These are phyloP conservation scores for Paspalum vaginatum DNA, from an alignment of 176 grass and related monocot species.

Conservation along the genomic window DNA sequence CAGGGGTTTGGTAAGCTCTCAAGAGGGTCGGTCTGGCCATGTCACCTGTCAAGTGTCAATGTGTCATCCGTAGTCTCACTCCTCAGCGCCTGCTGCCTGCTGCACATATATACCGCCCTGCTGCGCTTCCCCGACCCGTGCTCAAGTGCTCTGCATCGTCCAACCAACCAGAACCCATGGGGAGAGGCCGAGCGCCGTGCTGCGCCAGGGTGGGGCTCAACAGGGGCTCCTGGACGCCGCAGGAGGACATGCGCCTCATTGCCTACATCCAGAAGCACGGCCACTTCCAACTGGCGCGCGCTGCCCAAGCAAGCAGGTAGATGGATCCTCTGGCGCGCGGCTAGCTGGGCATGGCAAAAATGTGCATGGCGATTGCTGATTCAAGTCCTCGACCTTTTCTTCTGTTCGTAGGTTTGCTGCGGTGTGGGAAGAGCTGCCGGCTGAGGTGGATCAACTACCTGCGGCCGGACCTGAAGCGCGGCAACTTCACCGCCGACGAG, in stretches of 20 bases:
- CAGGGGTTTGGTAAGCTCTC: constrained; percentile 64
- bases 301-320: constrained; percentile 83
- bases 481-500: constrained; percentile 77
- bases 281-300: constrained; percentile 82
- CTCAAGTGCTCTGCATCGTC: constrained; percentile 26
- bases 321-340: neutral
- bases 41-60: too few species aligned
- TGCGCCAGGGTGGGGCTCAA: constrained; percentile 89
- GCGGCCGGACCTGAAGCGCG: constrained; percentile 87
- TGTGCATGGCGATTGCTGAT: constrained; percentile 1
- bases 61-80: too few species aligned
- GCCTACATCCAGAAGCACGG: constrained; percentile 81
- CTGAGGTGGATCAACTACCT: constrained; percentile 98
- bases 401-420: constrained; percentile 54
- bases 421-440: constrained; percentile 94
- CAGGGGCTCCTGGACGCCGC: constrained; percentile 84
- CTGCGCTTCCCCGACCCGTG: neutral
- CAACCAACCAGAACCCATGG: constrained; percentile 46
- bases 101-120: constrained; percentile 49
- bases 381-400: neutral
- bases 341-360: neutral
- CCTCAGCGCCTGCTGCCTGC: neutral
- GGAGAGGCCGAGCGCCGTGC: constrained; percentile 78
- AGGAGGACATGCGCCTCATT: constrained; percentile 85
- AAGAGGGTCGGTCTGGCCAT: neutral